phyloP scores from a whole-genome alignment of 108 stramenopile species.

The Chaetoceros muelleri region DNA sequence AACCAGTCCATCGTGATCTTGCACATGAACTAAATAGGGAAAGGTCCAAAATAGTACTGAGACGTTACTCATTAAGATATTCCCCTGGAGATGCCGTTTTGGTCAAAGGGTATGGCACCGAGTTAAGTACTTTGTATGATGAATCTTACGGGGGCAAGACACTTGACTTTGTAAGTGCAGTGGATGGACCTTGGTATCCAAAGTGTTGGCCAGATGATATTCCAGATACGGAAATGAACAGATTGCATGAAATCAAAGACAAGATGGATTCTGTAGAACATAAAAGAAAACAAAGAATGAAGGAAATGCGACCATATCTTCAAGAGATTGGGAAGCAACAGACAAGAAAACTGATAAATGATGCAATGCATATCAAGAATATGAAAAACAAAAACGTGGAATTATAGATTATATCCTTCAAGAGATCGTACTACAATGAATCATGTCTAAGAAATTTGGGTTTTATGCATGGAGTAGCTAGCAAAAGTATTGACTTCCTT shows the following conservation, averaged over 20 bases:
- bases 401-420: no score
- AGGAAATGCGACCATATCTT: constrained; percentile 12
- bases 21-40: constrained; percentile 6
- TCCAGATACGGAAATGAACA: constrained; percentile 5
- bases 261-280: constrained; percentile 24
- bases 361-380: not conserved
- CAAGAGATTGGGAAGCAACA: constrained; percentile 5
- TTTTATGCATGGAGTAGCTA: no score
- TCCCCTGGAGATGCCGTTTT: constrained; percentile 52
- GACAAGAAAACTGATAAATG: not conserved
- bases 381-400: no score
- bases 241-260: constrained; percentile 9
- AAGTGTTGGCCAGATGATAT: constrained; percentile 40
- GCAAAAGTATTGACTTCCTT: no score
- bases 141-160: constrained; percentile 54
- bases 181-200: constrained; percentile 70
- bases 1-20: constrained; percentile 16
- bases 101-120: constrained; percentile 51
- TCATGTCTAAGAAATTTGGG: no score
- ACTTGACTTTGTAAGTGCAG: constrained; percentile 33
- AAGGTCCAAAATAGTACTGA: constrained; percentile 23
- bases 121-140: constrained; percentile 50
- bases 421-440: no score
- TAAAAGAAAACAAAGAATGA: constrained; percentile 21
- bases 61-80: constrained; percentile 69